A percentile compares a stretch with the other conserved stretches of the same genome.
Conservation (phyloP, 1,284 basidiomycete genomes). For the Cystobasidium slooffiae region DNA sequence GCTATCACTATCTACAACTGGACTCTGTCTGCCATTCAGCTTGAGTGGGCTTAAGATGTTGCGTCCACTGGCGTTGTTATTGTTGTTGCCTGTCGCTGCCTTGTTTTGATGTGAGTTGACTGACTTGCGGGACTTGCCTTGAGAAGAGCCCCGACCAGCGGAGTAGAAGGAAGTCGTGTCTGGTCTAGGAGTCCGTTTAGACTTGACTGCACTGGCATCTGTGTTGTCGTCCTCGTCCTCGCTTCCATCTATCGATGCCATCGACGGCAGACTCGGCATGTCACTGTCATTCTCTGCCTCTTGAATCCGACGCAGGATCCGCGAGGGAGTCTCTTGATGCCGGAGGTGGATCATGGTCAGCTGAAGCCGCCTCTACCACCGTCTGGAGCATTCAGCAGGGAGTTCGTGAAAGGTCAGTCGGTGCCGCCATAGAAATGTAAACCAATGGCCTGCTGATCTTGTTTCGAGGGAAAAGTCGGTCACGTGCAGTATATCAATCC, state of each 20-base stretch:
- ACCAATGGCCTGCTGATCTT: no score
- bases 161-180: background rate
- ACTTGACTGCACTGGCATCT: conserved; percentile 3
- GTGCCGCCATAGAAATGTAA: no score
- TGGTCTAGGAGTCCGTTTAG: background rate
- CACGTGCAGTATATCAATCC: no score
- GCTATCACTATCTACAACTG: background rate
- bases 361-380: no score
- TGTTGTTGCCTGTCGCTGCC: conserved; percentile 6
- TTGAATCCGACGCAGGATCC: conserved; percentile 47
- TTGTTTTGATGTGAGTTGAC: conserved; percentile 4
- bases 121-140: background rate
- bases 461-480: no score
- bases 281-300: conserved; percentile 45
- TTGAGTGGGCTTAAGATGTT: conserved; percentile 25
- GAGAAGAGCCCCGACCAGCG: conserved; percentile 5
- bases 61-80: conserved; percentile 2
- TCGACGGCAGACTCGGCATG: conserved; percentile 48
- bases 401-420: no score
- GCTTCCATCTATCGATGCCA: conserved; percentile 33
- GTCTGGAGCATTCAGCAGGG: no score
- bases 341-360: conserved; percentile 9
- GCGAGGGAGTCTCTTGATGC: conserved; percentile 51
- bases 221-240: background rate
- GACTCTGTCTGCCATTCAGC: conserved; percentile 9